Evolutionary conservation across 208 protist species (phyloP), one percentile per base, ranked within the genome.

Genomic region (Acanthamoeba castellanii): DNA sequence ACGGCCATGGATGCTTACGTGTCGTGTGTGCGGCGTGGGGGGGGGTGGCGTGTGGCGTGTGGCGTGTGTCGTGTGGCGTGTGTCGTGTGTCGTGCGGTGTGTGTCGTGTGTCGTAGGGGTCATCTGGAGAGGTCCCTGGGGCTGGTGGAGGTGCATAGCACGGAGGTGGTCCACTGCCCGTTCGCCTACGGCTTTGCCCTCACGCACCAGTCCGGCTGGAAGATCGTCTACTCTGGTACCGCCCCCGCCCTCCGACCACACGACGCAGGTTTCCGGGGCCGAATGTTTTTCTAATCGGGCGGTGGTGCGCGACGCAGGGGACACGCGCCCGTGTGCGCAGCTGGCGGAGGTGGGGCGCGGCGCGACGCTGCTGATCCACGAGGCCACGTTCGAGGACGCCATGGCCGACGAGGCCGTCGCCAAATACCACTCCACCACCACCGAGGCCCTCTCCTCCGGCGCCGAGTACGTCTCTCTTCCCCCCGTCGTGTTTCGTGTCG

Each of bases 311-410:
- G 9, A 6, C 32, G 34, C 55, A 20, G 97, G 97, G 13, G 97
- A 98, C 59, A 98, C 97, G 20, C 68, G 95, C 32, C 96, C 96
- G 8, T 96, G 93, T 32, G 55, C 90, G 16, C 11, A 55, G 2
- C 82, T 98, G 0, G 74, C 64, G 4, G 45, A 81, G 25, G 68
- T 20, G 1, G 96, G 95, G n/a, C 64, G 50, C 7, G 82, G 42
- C n/a, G 85, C 95, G 14, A 74, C 22, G n/a, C 37, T 98, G 9
- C 72, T 97, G n/a, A 96, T 98, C 37, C 97, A 98, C 55, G 97
- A 98, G 82, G 95, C 97, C 20, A 98, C 97, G 7, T 98, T 97
- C 89, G 97, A 98, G 76, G 96, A 98, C 88, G 95, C 52, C 20
- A 45, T 95, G 45, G 34, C 84, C 13, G 27, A 37, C 6, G 97